Evolutionary conservation across 305 asterid species (phyloP), one percentile per base, ranked within the genome.

Genomic region (Rubia occidens): DNA sequence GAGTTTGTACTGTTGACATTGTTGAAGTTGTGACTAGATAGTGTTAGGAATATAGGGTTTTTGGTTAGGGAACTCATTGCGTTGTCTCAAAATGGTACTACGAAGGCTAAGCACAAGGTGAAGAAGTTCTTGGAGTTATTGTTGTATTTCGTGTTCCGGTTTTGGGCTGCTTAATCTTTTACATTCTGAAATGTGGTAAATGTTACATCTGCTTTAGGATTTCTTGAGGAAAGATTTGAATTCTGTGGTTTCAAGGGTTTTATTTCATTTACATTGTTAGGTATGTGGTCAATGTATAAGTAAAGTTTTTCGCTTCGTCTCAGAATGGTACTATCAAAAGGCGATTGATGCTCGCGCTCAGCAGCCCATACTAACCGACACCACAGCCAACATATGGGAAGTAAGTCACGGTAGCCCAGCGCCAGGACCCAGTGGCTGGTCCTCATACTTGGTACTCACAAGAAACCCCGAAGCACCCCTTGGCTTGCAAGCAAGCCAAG

Each of bases 81-180:
- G 1, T 81, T 93, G 73, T 90, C 98, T 24, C 97, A 93, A 82
- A 71, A 74, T 21, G 96, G 97, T 56, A 88, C 95, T n/a, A 83
- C 88, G 8, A 93, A 93, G 78, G 98, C 98, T 71, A 90, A 93
- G 83, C 95, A 88, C 71, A 93, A 90, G 97, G 98, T 93, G 64
- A 68, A n/a, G n/a, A n/a, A 72, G 59, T 54, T 58, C 71, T 65
- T 10, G 18, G 66, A 45, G 32, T 26, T 47, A 8, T n/a, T n/a
- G n/a, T n/a, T n/a, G n/a, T n/a, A n/a, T n/a, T n/a, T 61, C 18
- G 40, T 69, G 43, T 37, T n/a, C 6, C 53, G 55, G 15, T 49
- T 49, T 15, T n/a, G n/a, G 55, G 15, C 14, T 1, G 0, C 11
- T 5, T 40, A 2, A 2, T 40, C 44, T 40, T 40, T 3, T 40